Conservation (phyloP, 1,284 basidiomycete genomes). For the Fomitopsis palustris region DNA sequence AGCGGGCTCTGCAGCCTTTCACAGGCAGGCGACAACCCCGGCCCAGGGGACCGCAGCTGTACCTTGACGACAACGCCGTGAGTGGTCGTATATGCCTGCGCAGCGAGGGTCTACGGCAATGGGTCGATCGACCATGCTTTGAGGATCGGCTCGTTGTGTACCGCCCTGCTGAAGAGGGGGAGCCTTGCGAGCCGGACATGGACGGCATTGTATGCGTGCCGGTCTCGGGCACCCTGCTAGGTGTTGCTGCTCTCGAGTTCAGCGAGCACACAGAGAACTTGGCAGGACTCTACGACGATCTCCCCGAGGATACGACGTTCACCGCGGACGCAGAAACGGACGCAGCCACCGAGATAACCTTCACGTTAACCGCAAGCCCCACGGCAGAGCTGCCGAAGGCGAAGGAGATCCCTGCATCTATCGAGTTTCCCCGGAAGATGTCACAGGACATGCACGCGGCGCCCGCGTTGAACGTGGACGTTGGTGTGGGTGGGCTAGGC, state of each 20-base stretch:
- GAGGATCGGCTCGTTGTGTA: slow-evolving; percentile 65
- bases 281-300: slow-evolving; percentile 36
- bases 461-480: slow-evolving; percentile 13
- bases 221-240: slow-evolving; percentile 43
- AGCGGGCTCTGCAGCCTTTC: slow-evolving; percentile 46
- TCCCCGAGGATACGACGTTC: slow-evolving; percentile 4
- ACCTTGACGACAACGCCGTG: slow-evolving; percentile 46
- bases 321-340: slow-evolving; percentile 7
- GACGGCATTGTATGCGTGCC: slow-evolving; percentile 14
- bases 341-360: slow-evolving; percentile 2
- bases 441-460: slow-evolving; percentile 16
- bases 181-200: slow-evolving; percentile 2
- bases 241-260: slow-evolving; percentile 73
- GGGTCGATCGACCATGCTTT: slow-evolving; percentile 71
- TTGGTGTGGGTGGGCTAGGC: slow-evolving; percentile 1
- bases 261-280: slow-evolving; percentile 61
- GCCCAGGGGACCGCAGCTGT: slow-evolving; percentile 23
- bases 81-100: slow-evolving; percentile 32
- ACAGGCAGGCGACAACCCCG: slow-evolving; percentile 28
- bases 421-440: slow-evolving; percentile 15
- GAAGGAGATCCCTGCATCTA: slow-evolving; percentile 3
- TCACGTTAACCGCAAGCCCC: background rate
- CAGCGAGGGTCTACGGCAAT: slow-evolving; percentile 58
- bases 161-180: slow-evolving; percentile 33
- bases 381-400: background rate